phyloP scores from a whole-genome alignment of 352 stramenopile species.

The Globisporangium nunn region DNA sequence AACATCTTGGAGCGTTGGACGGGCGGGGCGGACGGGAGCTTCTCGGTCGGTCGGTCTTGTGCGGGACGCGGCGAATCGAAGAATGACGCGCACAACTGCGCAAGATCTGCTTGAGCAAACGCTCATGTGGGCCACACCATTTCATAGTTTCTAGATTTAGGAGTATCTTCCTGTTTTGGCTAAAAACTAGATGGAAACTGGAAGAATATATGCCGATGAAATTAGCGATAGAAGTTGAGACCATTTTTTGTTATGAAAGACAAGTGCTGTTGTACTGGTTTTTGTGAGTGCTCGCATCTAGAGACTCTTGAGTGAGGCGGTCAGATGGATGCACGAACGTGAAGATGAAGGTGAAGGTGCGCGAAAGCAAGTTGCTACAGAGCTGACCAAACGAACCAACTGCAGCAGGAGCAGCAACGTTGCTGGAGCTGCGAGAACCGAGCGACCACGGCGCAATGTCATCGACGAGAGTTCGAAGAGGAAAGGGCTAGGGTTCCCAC shows the following conservation, averaged over 20 bases:
- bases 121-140: no score
- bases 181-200: neutral
- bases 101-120: neutral
- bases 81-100: neutral
- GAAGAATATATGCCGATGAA: no score
- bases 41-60: neutral
- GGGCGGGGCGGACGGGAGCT: neutral
- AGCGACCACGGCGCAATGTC: neutral
- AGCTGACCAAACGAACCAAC: neutral
- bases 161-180: no score
- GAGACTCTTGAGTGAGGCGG: no score
- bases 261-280: no score
- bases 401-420: no score
- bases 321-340: no score
- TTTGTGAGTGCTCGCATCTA: no score
- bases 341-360: neutral
- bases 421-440: neutral
- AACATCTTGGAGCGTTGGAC: slow-evolving; percentile 20
- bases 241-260: no score
- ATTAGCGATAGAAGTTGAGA: no score
- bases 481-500: neutral
- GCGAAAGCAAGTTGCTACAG: neutral
- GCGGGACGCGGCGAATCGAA: neutral
- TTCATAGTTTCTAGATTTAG: neutral
- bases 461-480: neutral